Base-by-base conservation (phyloP, 768 basidiomycete genomes). In the Termitomyces sp. region DNA sequence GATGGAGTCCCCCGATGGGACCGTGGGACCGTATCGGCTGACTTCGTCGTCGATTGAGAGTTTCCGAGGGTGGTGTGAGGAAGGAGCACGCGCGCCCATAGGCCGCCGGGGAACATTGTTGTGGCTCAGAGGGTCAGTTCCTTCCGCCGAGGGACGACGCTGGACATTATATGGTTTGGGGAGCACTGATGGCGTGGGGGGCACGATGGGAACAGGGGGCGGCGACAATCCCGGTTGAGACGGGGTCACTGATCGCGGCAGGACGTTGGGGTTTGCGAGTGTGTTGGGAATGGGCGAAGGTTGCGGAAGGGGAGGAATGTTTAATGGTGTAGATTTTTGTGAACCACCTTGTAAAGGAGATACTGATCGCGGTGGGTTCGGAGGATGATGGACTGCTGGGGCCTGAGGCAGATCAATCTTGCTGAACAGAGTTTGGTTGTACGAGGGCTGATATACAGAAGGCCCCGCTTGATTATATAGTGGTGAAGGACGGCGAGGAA, bases 1-100 rank as follows among this genome's bases (percentile, higher is more conserved):
- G 10, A 52, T 47, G 1, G 55, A 56, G 11, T 63, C 58, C 38
- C 58, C 44, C 33, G 54, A 53, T 24, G 33, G 57, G 20, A 54
- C 20, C 9, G 55, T 20, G 22, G 54, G 43, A 32, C 58, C 52
- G 22, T 28, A 26, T 5, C 26, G 47, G 36, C 22, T 3, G n/a
- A 3, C 5, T n/a, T 45, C 54, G 5, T 55, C 55, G 11, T 56
- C 55, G 20, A 56, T 5, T 3, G 55, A 56, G 18, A 11, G 46
- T 18, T 18, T 10, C 3, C 10, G 55, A 0, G 36, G 1, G 16
- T 7, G n/a, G 26, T 48, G 54, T 1, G 54, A 54, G 20, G 53
- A 35, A 6, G 53, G 53, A 1, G 1, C 43, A 24, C 53, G 53
- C 13, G 43, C 53, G 10, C 53, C 59, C 48, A 55, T 54, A 14